phyloP scores from a whole-genome alignment of 352 stramenopile species.

The Globisporangium parvum region DNA sequence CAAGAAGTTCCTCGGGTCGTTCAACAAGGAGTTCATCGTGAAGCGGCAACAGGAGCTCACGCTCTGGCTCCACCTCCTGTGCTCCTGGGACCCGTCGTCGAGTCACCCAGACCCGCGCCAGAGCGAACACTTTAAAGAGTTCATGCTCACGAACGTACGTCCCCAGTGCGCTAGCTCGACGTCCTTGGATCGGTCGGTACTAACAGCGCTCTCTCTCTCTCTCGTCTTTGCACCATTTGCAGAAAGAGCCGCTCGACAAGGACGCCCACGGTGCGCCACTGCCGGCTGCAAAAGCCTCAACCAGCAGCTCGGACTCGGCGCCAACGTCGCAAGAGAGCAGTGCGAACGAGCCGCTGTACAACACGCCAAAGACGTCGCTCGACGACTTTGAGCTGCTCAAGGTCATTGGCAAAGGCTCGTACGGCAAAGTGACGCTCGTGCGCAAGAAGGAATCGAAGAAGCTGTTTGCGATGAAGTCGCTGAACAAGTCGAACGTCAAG shows the following conservation, averaged over 20 bases:
- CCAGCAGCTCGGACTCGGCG: conserved; percentile 1
- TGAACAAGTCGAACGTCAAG: conserved; percentile 90
- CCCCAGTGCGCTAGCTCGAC: no score
- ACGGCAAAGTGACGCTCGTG: conserved; percentile 89
- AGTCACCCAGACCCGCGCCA: conserved; percentile 52
- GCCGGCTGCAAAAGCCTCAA: conserved; percentile 8
- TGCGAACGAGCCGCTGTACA: conserved; percentile 60
- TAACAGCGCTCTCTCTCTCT: background rate
- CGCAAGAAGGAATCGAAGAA: conserved; percentile 73
- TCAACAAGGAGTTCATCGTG: conserved; percentile 89
- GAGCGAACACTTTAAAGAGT: conserved; percentile 73
- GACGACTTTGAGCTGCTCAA: conserved; percentile 92
- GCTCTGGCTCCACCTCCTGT: conserved; percentile 83
- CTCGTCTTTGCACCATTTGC: background rate
- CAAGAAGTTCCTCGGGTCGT: conserved; percentile 87
- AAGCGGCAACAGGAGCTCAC: conserved; percentile 85
- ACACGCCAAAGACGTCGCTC: conserved; percentile 84
- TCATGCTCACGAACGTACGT: conserved; percentile 72
- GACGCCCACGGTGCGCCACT: conserved; percentile 29
- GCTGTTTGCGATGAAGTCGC: conserved; percentile 84
- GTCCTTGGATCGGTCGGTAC: background rate
- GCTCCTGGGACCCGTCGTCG: conserved; percentile 60
- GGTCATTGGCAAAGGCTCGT: conserved; percentile 90
- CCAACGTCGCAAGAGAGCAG: conserved; percentile 12
- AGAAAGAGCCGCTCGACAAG: conserved; percentile 79